These are phyloP conservation scores for Capillidium rhysosporum DNA, from an alignment of 371 early-diverging fungal genomes.

Conservation along the genomic window DNA sequence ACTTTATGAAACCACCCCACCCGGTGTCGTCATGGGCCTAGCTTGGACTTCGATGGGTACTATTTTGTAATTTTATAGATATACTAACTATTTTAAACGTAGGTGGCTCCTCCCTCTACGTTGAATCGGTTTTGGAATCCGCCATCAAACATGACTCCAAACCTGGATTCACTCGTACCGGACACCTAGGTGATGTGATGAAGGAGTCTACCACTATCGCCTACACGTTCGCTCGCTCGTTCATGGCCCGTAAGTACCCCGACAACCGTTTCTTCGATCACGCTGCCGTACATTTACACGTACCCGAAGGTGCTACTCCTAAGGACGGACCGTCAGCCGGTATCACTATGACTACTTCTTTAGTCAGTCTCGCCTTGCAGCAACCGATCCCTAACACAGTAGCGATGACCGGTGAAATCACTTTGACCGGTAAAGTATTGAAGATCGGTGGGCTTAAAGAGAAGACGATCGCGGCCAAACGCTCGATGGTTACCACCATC, in stretches of 20 bases:
- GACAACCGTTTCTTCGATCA: slow-evolving; percentile 77
- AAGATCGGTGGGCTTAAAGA: slow-evolving; percentile 95
- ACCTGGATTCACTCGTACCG: slow-evolving; percentile 57
- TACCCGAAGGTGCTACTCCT: slow-evolving; percentile 94
- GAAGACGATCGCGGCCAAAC: slow-evolving; percentile 92
- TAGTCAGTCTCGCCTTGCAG: slow-evolving; percentile 74
- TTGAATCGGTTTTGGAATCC: slow-evolving; percentile 82
- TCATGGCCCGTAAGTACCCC: slow-evolving; percentile 48
- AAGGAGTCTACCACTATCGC: slow-evolving; percentile 92
- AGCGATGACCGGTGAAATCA: slow-evolving; percentile 96
- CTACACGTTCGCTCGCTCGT: slow-evolving; percentile 74
- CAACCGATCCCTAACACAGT: slow-evolving; percentile 50
- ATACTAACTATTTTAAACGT: neutral
- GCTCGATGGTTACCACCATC: slow-evolving; percentile 72
- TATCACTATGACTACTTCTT: slow-evolving; percentile 83
- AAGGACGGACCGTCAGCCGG: slow-evolving; percentile 97
- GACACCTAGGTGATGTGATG: slow-evolving; percentile 96
- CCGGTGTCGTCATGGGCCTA: slow-evolving; percentile 90
- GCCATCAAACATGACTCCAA: slow-evolving; percentile 35
- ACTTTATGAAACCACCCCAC: slow-evolving; percentile 71
- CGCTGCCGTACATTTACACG: slow-evolving; percentile 82
- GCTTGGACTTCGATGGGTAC: slow-evolving; percentile 88
- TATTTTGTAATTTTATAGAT: neutral
- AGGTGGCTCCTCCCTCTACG: slow-evolving; percentile 84
- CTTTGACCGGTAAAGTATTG: slow-evolving; percentile 87